Conservation (phyloP, 768 basidiomycete genomes). For the Pleurotus djamor region DNA sequence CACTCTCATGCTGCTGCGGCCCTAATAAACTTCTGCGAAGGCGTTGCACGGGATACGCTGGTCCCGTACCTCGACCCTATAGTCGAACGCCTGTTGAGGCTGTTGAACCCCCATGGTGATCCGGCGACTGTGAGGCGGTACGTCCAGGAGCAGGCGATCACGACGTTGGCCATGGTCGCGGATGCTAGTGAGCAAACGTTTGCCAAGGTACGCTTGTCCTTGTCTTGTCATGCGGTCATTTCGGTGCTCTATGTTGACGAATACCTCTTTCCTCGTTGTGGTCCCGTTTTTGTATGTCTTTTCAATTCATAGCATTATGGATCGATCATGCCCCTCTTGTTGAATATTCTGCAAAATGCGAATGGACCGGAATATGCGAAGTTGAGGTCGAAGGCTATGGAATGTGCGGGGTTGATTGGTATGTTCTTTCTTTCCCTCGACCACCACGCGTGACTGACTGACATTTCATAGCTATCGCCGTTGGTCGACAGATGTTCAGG, state of each 20-base stretch:
- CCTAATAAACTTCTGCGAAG: conserved; percentile 90
- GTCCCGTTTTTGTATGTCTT: too few relatives aligned
- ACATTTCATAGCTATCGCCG: conserved; percentile 68
- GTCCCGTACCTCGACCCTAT: conserved; percentile 79
- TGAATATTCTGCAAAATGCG: conserved; percentile 74
- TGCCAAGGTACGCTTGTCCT: conserved; percentile 47
- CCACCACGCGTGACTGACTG: neutral
- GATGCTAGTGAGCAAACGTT: conserved; percentile 82
- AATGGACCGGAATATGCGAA: conserved; percentile 65
- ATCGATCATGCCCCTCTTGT: conserved; percentile 76
- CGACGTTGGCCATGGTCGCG: conserved; percentile 87
- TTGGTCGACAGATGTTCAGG: conserved; percentile 77
- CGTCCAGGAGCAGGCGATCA: conserved; percentile 87
- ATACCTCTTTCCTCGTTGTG: neutral
- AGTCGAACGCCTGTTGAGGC: conserved; percentile 67
- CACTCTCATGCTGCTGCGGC: conserved; percentile 87
- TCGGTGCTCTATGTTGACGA: conserved; percentile 5
- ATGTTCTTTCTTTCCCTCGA: conserved; percentile 15
- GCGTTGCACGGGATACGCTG: conserved; percentile 71
- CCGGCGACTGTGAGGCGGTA: conserved; percentile 45
- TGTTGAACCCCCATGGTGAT: conserved; percentile 55
- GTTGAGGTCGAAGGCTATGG: conserved; percentile 83
- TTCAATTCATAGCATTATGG: conserved; percentile 55
- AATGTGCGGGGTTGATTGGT: conserved; percentile 88
- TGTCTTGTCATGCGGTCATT: neutral